Evolutionary conservation across 345 rosid species (phyloP), one percentile per base, ranked within the genome.

Genomic region (Isatis tinctoria): DNA sequence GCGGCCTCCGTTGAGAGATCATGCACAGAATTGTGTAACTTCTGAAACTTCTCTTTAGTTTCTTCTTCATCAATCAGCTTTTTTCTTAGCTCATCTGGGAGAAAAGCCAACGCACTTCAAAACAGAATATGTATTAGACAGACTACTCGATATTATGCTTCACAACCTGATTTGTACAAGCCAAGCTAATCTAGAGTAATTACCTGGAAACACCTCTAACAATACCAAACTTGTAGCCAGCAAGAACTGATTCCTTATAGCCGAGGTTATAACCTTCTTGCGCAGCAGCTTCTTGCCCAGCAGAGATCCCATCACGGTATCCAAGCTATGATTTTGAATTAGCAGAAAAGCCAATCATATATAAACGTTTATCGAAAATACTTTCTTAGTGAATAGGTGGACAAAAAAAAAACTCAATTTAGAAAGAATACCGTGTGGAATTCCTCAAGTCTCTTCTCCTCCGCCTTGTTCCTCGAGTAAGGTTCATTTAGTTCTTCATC

Each of bases 161-260:
- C 32, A 52, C 12, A 48, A 49, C 44, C 8, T 0, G 17, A 30
- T 40, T 12, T 10, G 1, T 32, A 41, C 56, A 33, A 35, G 33
- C 13, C 32, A 12, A 11, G 13, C 40, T 20, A 24, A 24, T 16
- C 1, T 3, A 51, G 44, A 51, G 44, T 39, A 16, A 62, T 35
- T 81, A 91, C 96, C 96, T 88, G 56, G 92, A 77, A 74, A 92
- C 79, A 56, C 98, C 98, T 85, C 88, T 86, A 56, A 83, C 85
- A 65, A 76, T 28, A 60, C 98, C 98, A 90, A 84, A 91, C 61
- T 85, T 85, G 88, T 81, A 80, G 22, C 97, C 97, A 10, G 20
- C 39, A 30, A 53, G 60, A 70, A 87, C 85, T 11, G 98, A 91
- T 53, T 87, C 83, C 72, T 84, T 87, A 70, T 85, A 88, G 57